Base-by-base conservation (phyloP, 1,139 yeast genomes). In the Yamadazyma diddensiae region DNA sequence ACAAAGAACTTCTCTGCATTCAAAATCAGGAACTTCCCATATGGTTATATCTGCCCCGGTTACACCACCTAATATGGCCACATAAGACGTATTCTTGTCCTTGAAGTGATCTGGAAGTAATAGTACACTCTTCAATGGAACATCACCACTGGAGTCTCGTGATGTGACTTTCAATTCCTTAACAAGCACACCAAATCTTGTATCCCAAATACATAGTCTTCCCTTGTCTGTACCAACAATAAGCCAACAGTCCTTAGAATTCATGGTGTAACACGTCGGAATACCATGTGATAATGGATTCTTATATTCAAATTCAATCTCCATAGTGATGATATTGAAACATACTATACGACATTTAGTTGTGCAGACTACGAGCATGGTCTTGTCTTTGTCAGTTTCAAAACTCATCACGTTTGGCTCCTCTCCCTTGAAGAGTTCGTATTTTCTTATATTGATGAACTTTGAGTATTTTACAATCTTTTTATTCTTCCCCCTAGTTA, bases 171-270 rank as follows among this genome's bases (percentile, higher is more conserved):
- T 70, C 79, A 88, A 84, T 1, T 81, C 63, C 39, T 74, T 79
- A 18, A 85, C 62, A 29, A 74, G 59, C 0, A 82, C 45, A 24
- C 67, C 68, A 52, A 87, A 86, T 34, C 95, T 63, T 26, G 84
- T 46, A 55, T 90, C 97, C 95, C 96, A 88, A 14, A 92, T 55
- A 40, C 78, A 78, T 20, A 92, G 53, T 1, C 80, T 60, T 1
- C 97, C 97, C 28, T 70, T 72, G 1, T 74, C 63, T 0, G 97
- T 85, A 0, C 96, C 97, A 3, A 82, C 52, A 4, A 87, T 53
- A 3, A 84, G 47, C 90, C 96, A 86, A 6, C 54, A 46, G 61
- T 65, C 56, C 5, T 53, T 42, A 0, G 57, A 56, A 38, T 81
- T 84, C n/a, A 82, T 57, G 1, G 76, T 68, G 45, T 87, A 73